Conservation (phyloP, 495 filamentous ascomycete genomes). For the Cudoniella acicularis region DNA sequence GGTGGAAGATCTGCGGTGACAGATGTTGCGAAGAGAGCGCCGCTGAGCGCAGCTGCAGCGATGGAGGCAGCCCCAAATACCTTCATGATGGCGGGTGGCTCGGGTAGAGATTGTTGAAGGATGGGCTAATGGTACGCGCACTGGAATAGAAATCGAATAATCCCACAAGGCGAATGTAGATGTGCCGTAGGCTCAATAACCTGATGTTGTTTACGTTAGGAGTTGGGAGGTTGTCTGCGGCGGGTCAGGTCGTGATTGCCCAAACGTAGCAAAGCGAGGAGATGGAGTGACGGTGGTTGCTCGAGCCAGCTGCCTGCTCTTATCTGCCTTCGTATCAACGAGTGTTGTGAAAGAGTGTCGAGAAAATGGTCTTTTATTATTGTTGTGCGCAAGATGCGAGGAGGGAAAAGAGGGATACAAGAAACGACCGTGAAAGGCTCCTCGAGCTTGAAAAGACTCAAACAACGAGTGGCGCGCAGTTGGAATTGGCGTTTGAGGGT, state of each 20-base stretch:
- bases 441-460: neutral
- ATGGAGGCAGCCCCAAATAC: slow-evolving; percentile 20
- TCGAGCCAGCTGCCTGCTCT: neutral
- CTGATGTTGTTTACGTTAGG: no score
- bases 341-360: slow-evolving; percentile 12
- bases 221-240: no score
- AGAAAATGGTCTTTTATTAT: slow-evolving; percentile 2
- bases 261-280: neutral
- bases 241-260: slow-evolving; percentile 11
- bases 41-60: slow-evolving; percentile 25
- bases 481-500: neutral
- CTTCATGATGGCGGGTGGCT: slow-evolving; percentile 21
- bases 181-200: no score
- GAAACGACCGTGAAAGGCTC: neutral
- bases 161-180: neutral
- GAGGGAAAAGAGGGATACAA: neutral
- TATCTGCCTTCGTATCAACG: no score
- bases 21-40: slow-evolving; percentile 15
- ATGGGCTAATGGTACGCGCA: neutral
- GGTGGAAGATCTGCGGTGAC: slow-evolving; percentile 44
- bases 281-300: neutral
- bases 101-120: neutral
- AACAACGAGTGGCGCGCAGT: neutral
- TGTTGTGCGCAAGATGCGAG: neutral
- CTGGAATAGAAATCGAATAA: neutral